These are phyloP conservation scores for Zalerion maritima DNA, from an alignment of 495 filamentous ascomycete genomes.

Conservation along the genomic window DNA sequence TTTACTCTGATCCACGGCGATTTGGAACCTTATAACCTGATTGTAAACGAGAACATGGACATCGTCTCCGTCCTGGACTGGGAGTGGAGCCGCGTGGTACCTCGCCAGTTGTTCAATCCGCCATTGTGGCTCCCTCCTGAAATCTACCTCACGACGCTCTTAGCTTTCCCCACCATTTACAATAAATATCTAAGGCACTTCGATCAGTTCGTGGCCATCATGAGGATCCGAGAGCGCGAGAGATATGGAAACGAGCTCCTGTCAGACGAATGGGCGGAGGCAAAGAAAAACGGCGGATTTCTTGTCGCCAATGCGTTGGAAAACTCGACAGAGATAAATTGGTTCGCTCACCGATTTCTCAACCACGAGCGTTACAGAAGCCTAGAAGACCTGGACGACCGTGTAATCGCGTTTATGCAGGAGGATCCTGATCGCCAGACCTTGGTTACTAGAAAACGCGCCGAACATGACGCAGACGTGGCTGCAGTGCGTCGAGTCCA, in stretches of 20 bases:
- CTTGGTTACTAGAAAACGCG: too few species aligned
- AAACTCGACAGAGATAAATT: conserved; percentile 16
- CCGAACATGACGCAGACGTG: too few species aligned
- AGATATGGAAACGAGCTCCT: conserved; percentile 12
- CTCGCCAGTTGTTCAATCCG: conserved; percentile 14
- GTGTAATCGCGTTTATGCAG: too few species aligned
- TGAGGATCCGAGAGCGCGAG: conserved; percentile 9
- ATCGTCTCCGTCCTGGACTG: conserved; percentile 16
- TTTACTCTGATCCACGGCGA: conserved; percentile 18
- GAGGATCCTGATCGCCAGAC: too few species aligned
- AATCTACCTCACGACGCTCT: conserved; percentile 9
- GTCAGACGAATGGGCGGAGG: conserved; percentile 10
- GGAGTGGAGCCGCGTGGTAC: conserved; percentile 18
- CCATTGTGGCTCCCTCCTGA: conserved; percentile 13
- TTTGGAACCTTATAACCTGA: conserved; percentile 14
- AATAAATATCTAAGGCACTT: conserved; percentile 2
- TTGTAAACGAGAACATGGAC: conserved; percentile 14
- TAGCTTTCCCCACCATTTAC: conserved; percentile 5
- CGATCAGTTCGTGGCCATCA: conserved; percentile 7
- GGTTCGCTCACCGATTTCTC: too few species aligned
- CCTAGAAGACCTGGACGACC: too few species aligned
- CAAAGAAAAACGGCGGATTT: conserved; percentile 11
- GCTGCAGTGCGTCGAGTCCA: too few species aligned
- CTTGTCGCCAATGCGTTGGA: conserved; percentile 13
- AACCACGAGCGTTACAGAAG: too few species aligned